phyloP scores from a whole-genome alignment of 192 early-diverging fungal genomes.

The Lunasporangiospora selenospora region DNA sequence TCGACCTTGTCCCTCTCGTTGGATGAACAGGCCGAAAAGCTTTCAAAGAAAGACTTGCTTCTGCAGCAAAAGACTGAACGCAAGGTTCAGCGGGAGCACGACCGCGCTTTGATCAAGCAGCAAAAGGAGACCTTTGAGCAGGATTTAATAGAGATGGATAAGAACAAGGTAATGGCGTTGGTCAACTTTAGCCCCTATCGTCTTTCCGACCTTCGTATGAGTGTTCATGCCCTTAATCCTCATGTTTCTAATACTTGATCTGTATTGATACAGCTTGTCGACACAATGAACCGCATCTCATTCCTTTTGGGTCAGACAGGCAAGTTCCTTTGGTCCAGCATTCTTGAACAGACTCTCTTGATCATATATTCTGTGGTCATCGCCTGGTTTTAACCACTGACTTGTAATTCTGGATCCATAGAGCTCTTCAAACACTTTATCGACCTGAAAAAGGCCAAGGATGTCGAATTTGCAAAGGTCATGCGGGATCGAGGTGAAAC shows the following conservation, averaged over 20 bases:
- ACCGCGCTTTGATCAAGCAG: slow-evolving; percentile 39
- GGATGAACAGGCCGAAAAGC: background rate
- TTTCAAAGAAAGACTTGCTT: slow-evolving; percentile 32
- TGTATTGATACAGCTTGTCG: slow-evolving; percentile 16
- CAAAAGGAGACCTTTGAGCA: slow-evolving; percentile 41
- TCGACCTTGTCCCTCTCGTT: no score
- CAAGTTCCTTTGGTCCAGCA: no score
- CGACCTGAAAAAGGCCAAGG: slow-evolving; percentile 61
- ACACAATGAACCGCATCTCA: slow-evolving; percentile 43
- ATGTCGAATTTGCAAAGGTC: slow-evolving; percentile 58
- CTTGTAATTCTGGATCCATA: no score
- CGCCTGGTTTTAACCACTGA: no score
- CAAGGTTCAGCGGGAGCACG: slow-evolving; percentile 35
- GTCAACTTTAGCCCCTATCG: no score
- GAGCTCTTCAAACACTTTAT: slow-evolving; percentile 73
- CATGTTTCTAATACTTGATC: background rate
- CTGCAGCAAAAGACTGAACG: slow-evolving; percentile 39
- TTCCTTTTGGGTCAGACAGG: slow-evolving; percentile 47
- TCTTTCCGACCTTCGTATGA: no score
- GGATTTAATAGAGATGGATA: slow-evolving; percentile 39
- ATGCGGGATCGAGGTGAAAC: slow-evolving; percentile 57
- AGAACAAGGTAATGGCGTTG: slow-evolving; percentile 44
- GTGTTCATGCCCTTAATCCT: no score
- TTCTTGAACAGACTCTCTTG: no score
- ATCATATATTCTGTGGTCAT: no score